Base-by-base conservation (phyloP, 805 yeast species). In the Yarrowia sp. region DNA sequence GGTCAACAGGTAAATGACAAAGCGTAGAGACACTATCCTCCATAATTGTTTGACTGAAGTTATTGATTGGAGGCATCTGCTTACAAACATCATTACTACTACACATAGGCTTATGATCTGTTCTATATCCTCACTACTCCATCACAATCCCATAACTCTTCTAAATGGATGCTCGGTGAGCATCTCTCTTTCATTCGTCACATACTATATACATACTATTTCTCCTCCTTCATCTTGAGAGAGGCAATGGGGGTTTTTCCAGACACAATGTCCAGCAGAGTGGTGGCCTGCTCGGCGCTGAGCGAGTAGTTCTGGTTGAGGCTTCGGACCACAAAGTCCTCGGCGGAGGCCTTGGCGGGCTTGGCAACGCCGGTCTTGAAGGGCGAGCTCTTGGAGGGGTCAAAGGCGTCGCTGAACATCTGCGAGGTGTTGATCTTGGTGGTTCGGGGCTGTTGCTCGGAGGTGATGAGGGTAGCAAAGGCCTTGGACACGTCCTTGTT, bases 201-300 rank as follows among this genome's bases (percentile, higher is more conserved):
- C 66, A 20, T 34, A 36, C 53, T 63, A 49, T 58, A 43, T 67
- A 43, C 58, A 60, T 67, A 66, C 66, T 68, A 47, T 39, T 49
- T 64, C 52, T 55, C 43, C 60, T 68, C 36, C 53, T 65, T 46
- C 44, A 68, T 40, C 53, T 68, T 70, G 30, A 71, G 46, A 12
- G 56, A 44, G 20, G 71, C 40, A 24, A 71, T 30, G 34, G 71
- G 63, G 30, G 68, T 66, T 53, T 69, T 68, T 33, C 72, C 72
- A 13, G 70, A 50, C 3, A 69, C 72, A 34, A 71, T 42, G 34
- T 69, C 67, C n/a, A 52, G 36, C 14, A 61, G 55, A 20, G 53
- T 36, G 39, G 4, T 15, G 44, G 55, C 66, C 46, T 61, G 55
- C 66, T 61, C 66, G 39, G 55, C 66, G 38, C 36, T 61, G 24